phyloP scores from a whole-genome alignment of 2,329 filamentous ascomycete species.

The Colletotrichum navitas region DNA sequence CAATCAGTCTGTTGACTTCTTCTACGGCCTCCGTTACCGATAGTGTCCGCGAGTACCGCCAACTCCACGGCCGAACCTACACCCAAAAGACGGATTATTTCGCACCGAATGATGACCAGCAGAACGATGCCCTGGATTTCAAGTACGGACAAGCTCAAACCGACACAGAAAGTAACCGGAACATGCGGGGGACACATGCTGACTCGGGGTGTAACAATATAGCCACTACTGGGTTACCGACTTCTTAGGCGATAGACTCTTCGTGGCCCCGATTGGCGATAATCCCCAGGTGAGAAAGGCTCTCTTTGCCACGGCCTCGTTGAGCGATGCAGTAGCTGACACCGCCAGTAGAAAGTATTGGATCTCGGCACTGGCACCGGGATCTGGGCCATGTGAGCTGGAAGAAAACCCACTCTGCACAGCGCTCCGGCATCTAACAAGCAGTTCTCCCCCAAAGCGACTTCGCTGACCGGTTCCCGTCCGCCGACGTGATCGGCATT shows the following conservation, averaged over 20 bases:
- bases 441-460: constrained; percentile 55
- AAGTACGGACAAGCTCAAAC: background rate
- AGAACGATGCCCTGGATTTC: constrained; percentile 43
- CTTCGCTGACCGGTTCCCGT: constrained; percentile 57
- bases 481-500: constrained; percentile 61
- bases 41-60: constrained; percentile 51
- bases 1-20: background rate
- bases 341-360: constrained; percentile 50
- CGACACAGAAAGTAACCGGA: background rate
- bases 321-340: background rate
- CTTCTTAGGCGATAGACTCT: constrained; percentile 52
- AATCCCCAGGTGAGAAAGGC: constrained; percentile 43
- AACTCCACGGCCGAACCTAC: constrained; percentile 49
- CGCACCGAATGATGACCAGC: constrained; percentile 43
- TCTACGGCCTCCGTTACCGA: constrained; percentile 50
- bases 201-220: background rate
- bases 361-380: constrained; percentile 60
- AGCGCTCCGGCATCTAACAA: constrained; percentile 7
- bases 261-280: constrained; percentile 52
- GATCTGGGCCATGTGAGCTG: constrained; percentile 56
- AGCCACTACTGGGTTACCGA: constrained; percentile 40
- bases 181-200: too few species aligned
- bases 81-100: constrained; percentile 47
- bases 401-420: background rate
- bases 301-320: background rate